Conservation (phyloP, 2,329 filamentous ascomycete genomes). For the Cordyceps javanica region DNA sequence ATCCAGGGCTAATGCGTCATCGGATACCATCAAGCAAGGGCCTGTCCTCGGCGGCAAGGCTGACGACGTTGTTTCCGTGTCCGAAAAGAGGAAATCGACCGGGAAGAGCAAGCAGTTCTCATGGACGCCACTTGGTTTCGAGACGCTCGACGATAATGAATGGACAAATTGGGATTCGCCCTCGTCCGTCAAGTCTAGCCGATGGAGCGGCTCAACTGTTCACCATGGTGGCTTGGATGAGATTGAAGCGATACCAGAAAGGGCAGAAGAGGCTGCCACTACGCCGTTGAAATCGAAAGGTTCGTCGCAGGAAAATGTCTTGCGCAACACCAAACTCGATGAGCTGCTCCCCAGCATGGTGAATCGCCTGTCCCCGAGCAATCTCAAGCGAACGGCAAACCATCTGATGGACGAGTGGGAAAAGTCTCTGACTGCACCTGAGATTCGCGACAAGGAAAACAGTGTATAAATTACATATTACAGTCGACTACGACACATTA, state of each 20-base stretch:
- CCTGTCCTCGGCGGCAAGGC: constrained; percentile 18
- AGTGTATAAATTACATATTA: constrained; percentile 18
- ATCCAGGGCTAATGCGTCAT: constrained; percentile 36
- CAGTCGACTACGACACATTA: neutral
- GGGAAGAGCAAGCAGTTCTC: constrained; percentile 49
- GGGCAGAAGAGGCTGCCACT: constrained; percentile 38
- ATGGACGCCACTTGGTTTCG: constrained; percentile 52
- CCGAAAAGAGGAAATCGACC: constrained; percentile 31
- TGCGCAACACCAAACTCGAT: constrained; percentile 41
- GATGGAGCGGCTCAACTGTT: constrained; percentile 59
- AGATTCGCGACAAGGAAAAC: constrained; percentile 28
- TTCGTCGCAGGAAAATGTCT: constrained; percentile 23
- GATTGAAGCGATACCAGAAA: constrained; percentile 41
- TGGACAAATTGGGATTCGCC: constrained; percentile 61
- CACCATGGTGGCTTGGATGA: constrained; percentile 36
- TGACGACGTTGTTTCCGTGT: constrained; percentile 16
- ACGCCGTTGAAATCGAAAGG: constrained; percentile 41
- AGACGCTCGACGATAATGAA: constrained; percentile 54
- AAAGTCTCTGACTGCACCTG: constrained; percentile 40
- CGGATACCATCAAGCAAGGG: constrained; percentile 29
- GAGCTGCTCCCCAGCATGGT: constrained; percentile 63
- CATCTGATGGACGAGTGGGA: constrained; percentile 91
- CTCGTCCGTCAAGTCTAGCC: constrained; percentile 47
- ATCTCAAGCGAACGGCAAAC: constrained; percentile 75
- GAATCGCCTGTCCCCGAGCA: constrained; percentile 65